A percentile compares a stretch with the other conserved stretches of the same genome.
Evolutionary conservation across 176 grass and related monocot genomes (phyloP).

Genomic region (Carex littledalei): DNA sequence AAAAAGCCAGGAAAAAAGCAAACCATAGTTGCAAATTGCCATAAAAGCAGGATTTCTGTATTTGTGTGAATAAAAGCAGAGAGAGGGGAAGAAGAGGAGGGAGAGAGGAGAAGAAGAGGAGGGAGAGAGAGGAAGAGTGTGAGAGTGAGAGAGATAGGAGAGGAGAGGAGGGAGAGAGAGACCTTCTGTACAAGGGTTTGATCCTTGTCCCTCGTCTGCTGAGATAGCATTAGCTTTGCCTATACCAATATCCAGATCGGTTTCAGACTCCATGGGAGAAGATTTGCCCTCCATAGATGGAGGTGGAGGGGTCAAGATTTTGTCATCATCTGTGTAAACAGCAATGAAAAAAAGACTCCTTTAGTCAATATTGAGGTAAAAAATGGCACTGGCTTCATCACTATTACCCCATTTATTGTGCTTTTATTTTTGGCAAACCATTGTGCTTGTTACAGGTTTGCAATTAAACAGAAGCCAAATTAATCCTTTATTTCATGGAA

Average conservation of each 20-base stretch:
- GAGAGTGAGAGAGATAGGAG: not conserved
- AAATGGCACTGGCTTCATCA: not conserved
- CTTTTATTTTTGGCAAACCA: not conserved
- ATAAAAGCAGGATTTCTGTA: not conserved
- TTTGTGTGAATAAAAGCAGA: not conserved
- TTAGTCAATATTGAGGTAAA: not conserved
- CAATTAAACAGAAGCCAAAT: not conserved
- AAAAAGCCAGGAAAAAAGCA: not conserved
- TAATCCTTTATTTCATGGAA: not conserved
- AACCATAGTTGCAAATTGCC: not conserved
- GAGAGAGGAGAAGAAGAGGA: not conserved
- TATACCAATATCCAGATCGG: not conserved
- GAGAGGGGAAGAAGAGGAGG: not conserved
- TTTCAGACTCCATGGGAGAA: slow-evolving; percentile 12
- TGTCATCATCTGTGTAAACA: slow-evolving; percentile 5
- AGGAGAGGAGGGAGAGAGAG: not conserved
- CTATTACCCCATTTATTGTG: not conserved
- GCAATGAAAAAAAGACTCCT: not conserved
- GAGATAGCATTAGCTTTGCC: slow-evolving; percentile 3
- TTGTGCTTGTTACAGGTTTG: not conserved
- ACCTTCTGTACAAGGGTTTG: slow-evolving; percentile 12
- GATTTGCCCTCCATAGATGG: slow-evolving; percentile 20
- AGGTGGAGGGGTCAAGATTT: not conserved
- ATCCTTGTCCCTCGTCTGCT: not conserved
- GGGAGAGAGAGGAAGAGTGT: not conserved